phyloP scores from a whole-genome alignment of 176 grass and related monocot species.

The Rhynchospora pubera region DNA sequence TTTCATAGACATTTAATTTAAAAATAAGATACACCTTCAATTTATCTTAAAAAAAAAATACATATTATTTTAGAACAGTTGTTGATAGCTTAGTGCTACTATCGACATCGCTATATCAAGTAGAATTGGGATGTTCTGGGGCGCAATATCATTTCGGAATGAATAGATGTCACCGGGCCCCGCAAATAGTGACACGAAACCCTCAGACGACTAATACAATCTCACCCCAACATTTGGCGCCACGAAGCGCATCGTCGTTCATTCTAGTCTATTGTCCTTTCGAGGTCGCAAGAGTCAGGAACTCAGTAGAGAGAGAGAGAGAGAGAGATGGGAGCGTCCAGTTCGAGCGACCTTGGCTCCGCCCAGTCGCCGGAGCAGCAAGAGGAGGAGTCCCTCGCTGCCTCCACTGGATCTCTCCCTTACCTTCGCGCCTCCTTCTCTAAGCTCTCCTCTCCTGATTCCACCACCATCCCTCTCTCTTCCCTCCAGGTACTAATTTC shows the following conservation, averaged over 20 bases:
- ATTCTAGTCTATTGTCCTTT: background rate
- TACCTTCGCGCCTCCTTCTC: slow-evolving; percentile 50
- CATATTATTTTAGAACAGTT: too few relatives aligned
- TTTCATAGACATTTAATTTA: too few relatives aligned
- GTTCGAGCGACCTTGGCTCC: slow-evolving; percentile 35
- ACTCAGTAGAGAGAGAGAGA: background rate
- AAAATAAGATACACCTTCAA: too few relatives aligned
- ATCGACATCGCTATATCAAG: too few relatives aligned
- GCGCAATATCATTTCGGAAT: background rate
- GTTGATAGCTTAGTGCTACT: too few relatives aligned
- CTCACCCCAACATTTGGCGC: background rate
- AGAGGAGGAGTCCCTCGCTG: slow-evolving; percentile 63
- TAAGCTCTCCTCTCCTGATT: slow-evolving; percentile 27
- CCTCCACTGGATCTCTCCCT: slow-evolving; percentile 47
- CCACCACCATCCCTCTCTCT: slow-evolving; percentile 20
- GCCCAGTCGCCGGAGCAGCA: slow-evolving; percentile 37
- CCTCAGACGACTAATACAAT: background rate
- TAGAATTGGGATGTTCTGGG: background rate
- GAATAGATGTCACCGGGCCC: background rate
- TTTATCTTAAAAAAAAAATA: too few relatives aligned
- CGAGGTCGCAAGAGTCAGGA: background rate
- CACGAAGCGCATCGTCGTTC: too few relatives aligned
- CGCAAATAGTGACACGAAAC: background rate
- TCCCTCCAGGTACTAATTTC: slow-evolving; percentile 41
- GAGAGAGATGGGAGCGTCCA: slow-evolving; percentile 43